A percentile compares a stretch with the other conserved stretches of the same genome.
Evolutionary conservation across 1,139 yeast genomes (phyloP).

Genomic region (Kodamaea suecica): DNA sequence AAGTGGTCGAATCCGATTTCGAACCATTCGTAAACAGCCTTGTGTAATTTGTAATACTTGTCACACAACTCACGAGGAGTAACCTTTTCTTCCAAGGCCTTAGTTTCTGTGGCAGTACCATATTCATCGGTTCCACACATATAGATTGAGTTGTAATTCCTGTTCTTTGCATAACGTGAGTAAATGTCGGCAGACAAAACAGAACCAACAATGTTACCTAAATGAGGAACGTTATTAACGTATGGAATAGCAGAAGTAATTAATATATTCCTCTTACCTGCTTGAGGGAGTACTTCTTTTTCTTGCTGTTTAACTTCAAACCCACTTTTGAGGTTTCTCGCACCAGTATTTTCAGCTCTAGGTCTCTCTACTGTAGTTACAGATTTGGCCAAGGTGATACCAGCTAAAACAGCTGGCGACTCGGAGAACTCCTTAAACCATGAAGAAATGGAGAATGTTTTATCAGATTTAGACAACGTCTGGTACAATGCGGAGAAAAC

Average conservation of each 20-base stretch:
- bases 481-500: constrained; percentile 46
- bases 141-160: constrained; percentile 82
- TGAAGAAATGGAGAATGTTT: constrained; percentile 13
- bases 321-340: constrained; percentile 42
- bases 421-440: constrained; percentile 47
- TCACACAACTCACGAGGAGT: constrained; percentile 87
- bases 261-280: constrained; percentile 72
- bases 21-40: constrained; percentile 94
- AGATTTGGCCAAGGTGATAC: constrained; percentile 36
- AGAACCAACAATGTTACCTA: constrained; percentile 95
- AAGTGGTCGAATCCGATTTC: constrained; percentile 91
- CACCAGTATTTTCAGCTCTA: constrained; percentile 58
- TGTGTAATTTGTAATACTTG: constrained; percentile 82
- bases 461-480: constrained; percentile 18
- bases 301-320: constrained; percentile 36
- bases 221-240: constrained; percentile 96
- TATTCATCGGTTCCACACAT: constrained; percentile 98
- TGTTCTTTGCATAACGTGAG: constrained; percentile 83
- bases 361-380: constrained; percentile 43
- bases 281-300: constrained; percentile 50
- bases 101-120: constrained; percentile 99
- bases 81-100: constrained; percentile 90
- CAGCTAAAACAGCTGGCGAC: constrained; percentile 35
- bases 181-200: constrained; percentile 93
- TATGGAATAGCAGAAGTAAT: constrained; percentile 96